phyloP scores from a whole-genome alignment of 495 filamentous ascomycete genomes.

The Penicillium verhagenii region DNA sequence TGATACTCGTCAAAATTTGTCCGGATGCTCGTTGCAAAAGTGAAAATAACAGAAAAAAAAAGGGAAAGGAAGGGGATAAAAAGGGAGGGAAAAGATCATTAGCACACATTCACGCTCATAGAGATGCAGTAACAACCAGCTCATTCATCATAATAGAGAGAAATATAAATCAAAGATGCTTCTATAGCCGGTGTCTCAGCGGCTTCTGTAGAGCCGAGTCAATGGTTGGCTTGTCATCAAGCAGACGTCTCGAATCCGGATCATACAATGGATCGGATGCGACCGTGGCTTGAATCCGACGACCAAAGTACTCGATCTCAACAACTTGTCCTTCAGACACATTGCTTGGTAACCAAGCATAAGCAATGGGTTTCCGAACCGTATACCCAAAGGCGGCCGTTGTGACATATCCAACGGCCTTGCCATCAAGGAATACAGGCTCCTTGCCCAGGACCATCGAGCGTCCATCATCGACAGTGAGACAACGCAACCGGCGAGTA shows the following conservation, averaged over 20 bases:
- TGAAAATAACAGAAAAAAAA: not conserved
- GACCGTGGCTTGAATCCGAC: conserved; percentile 42
- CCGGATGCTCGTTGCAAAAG: not conserved
- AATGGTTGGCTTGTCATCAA: conserved; percentile 10
- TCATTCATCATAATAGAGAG: not conserved
- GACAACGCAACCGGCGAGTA: conserved; percentile 33
- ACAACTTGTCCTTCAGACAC: conserved; percentile 34
- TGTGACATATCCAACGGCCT: conserved; percentile 47
- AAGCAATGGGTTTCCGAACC: conserved; percentile 43
- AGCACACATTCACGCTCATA: not conserved
- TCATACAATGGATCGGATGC: conserved; percentile 38
- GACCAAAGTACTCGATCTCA: conserved; percentile 51
- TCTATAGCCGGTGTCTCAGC: conserved; percentile 19
- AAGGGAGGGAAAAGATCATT: no score
- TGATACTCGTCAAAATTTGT: not conserved
- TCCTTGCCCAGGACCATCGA: conserved; percentile 52
- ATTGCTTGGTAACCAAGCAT: conserved; percentile 43
- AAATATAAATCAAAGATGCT: not conserved
- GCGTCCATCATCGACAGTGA: conserved; percentile 44
- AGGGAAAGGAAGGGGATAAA: no score
- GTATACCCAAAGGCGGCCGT: conserved; percentile 49
- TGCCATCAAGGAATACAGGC: conserved; percentile 40
- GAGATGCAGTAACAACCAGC: not conserved
- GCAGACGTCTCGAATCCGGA: conserved; percentile 30
- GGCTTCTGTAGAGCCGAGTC: conserved; percentile 7